A percentile compares a stretch with the other conserved stretches of the same genome.
Conservation (phyloP, 306 rosid genomes). For the Gynostemma pentaphyllum region DNA sequence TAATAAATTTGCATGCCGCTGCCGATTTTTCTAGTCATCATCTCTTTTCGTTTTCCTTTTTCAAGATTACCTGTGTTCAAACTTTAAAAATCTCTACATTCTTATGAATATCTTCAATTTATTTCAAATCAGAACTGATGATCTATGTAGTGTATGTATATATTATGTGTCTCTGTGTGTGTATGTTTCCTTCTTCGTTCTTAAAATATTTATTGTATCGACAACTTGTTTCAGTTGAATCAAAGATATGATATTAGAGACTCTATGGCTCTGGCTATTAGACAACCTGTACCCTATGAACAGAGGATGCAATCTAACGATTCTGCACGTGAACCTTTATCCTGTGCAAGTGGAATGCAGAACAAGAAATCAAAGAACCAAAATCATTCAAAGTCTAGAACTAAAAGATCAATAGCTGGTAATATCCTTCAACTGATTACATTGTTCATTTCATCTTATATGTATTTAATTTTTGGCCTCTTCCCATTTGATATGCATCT, state of each 20-base stretch:
- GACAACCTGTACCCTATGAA: conserved; percentile 12
- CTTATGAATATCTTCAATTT: not conserved
- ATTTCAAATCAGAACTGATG: not conserved
- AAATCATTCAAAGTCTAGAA: conserved; percentile 32
- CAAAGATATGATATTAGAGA: conserved; percentile 23
- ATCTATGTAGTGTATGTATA: not conserved
- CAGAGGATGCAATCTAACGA: conserved; percentile 15
- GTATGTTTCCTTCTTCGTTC: not conserved
- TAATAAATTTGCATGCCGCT: no score
- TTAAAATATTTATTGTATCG: not conserved
- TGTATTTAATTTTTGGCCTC: not conserved
- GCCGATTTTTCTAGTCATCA: not conserved
- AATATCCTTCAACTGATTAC: not conserved
- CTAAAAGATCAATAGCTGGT: conserved; percentile 13
- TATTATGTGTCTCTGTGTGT: no score
- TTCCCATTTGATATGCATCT: not conserved
- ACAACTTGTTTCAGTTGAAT: not conserved
- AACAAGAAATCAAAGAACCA: conserved; percentile 28
- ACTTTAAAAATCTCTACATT: not conserved
- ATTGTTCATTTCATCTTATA: not conserved
- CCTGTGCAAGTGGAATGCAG: conserved; percentile 17
- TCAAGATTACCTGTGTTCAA: no score
- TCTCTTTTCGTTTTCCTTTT: no score
- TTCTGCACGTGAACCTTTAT: conserved; percentile 17
- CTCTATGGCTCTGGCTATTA: conserved; percentile 16